phyloP scores from a whole-genome alignment of 345 rosid species.

The Hevea brasiliensis region DNA sequence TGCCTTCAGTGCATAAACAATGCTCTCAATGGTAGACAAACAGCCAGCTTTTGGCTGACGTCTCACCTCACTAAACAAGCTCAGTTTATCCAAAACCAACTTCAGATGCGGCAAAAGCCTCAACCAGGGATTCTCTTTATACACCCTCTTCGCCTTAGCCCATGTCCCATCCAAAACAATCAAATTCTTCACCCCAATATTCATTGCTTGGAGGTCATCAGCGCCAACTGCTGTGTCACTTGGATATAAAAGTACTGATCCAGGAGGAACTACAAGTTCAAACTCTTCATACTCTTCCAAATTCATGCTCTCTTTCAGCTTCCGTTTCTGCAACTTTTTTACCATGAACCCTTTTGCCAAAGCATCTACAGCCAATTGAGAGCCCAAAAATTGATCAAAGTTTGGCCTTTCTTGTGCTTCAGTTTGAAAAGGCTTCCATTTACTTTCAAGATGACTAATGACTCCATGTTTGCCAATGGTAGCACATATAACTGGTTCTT shows the following conservation, averaged over 20 bases:
- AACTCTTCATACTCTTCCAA: slow-evolving; percentile 56
- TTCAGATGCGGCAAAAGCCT: slow-evolving; percentile 72
- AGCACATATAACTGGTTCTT: slow-evolving; percentile 29
- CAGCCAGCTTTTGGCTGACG: slow-evolving; percentile 73
- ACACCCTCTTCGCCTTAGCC: slow-evolving; percentile 78
- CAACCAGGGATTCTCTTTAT: slow-evolving; percentile 86
- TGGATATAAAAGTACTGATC: slow-evolving; percentile 69
- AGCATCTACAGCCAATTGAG: slow-evolving; percentile 36
- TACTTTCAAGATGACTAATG: slow-evolving; percentile 29
- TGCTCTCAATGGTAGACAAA: slow-evolving; percentile 82
- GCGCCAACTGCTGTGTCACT: slow-evolving; percentile 51
- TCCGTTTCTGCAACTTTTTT: slow-evolving; percentile 37
- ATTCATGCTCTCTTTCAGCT: slow-evolving; percentile 17
- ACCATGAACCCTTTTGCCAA: slow-evolving; percentile 66
- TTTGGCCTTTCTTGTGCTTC: slow-evolving; percentile 14
- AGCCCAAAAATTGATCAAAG: slow-evolving; percentile 47
- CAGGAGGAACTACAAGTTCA: slow-evolving; percentile 50
- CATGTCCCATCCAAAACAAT: slow-evolving; percentile 88
- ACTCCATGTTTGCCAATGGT: slow-evolving; percentile 48
- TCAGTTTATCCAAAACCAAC: slow-evolving; percentile 54
- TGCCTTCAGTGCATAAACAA: slow-evolving; percentile 62
- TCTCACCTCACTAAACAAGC: slow-evolving; percentile 73
- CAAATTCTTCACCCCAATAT: slow-evolving; percentile 55
- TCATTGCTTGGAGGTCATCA: slow-evolving; percentile 43
- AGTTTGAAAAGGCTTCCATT: slow-evolving; percentile 25